phyloP scores from a whole-genome alignment of 23 red algal genomes.

The Gracilaria domingensis region DNA sequence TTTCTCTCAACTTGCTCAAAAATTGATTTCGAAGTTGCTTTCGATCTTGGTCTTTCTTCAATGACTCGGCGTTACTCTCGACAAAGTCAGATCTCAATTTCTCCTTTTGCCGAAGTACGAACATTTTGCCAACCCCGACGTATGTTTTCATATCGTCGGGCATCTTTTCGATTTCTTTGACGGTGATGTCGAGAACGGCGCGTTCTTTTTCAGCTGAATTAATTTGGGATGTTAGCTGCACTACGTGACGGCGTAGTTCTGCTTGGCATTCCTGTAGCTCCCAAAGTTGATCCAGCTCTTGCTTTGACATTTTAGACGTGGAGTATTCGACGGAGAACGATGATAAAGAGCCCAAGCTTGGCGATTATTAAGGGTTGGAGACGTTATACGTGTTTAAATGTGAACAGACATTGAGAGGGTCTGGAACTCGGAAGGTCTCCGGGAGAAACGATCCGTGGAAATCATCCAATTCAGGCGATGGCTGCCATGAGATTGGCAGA shows the following conservation, averaged over 20 bases:
- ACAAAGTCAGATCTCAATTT: slow-evolving; percentile 40
- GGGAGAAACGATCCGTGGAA: too few species aligned
- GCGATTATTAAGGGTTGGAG: too few species aligned
- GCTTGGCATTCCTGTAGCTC: slow-evolving; percentile 66
- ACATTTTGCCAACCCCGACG: slow-evolving; percentile 67
- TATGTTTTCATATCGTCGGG: slow-evolving; percentile 35
- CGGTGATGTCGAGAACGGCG: slow-evolving; percentile 55
- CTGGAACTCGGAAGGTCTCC: too few species aligned
- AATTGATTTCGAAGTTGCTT: slow-evolving; percentile 62
- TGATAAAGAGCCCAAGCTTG: not conserved
- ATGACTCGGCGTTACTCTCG: slow-evolving; percentile 21
- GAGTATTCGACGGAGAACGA: not conserved
- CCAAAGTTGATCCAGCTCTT: slow-evolving; percentile 76
- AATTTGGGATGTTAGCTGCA: slow-evolving; percentile 68
- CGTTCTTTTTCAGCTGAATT: slow-evolving; percentile 60
- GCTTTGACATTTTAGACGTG: slow-evolving; percentile 42
- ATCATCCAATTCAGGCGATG: too few species aligned
- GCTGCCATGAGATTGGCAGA: too few species aligned
- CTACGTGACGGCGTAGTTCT: slow-evolving; percentile 58
- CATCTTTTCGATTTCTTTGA: slow-evolving; percentile 67
- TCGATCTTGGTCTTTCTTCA: slow-evolving; percentile 63
- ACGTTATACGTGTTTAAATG: too few species aligned
- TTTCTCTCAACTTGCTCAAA: slow-evolving; percentile 59
- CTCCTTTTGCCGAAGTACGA: slow-evolving; percentile 47
- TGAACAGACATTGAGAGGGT: too few species aligned